Conservation (phyloP, 139 green algal genomes). For the Penium margaritaceum region DNA sequence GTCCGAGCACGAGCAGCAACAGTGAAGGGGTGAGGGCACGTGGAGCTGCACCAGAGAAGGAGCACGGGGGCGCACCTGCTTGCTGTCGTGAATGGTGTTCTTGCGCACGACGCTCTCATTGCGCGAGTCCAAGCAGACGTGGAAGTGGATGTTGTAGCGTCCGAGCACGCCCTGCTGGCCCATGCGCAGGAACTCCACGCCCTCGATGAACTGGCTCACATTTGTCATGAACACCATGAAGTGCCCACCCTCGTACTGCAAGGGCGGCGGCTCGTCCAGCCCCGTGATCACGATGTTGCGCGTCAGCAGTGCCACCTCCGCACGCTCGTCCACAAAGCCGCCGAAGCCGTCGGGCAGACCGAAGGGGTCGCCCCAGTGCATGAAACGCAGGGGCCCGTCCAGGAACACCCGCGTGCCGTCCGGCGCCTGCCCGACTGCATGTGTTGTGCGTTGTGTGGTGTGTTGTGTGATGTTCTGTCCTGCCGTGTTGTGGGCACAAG, state of each 20-base stretch:
- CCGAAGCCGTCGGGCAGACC: slow-evolving; percentile 7
- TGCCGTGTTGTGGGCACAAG: too few species aligned
- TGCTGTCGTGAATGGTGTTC: slow-evolving; percentile 2
- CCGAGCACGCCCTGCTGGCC: slow-evolving; percentile 39
- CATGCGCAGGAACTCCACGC: slow-evolving; percentile 13
- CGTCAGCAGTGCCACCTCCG: slow-evolving; percentile 30
- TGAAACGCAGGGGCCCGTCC: background rate
- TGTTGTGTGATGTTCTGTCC: too few species aligned
- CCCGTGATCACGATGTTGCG: slow-evolving; percentile 25
- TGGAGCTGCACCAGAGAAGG: too few species aligned
- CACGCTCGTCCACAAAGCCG: slow-evolving; percentile 7
- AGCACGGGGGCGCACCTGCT: slow-evolving; percentile 5
- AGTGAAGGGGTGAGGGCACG: too few species aligned
- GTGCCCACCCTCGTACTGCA: slow-evolving; percentile 9
- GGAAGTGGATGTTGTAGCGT: slow-evolving; percentile 68
- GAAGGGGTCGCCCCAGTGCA: slow-evolving; percentile 12
- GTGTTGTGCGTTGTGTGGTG: too few species aligned
- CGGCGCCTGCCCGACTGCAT: too few species aligned
- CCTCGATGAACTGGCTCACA: slow-evolving; percentile 16
- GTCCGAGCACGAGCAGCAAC: too few species aligned
- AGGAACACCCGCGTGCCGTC: background rate
- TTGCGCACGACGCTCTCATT: background rate
- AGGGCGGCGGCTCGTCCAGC: background rate
- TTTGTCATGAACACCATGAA: slow-evolving; percentile 23
- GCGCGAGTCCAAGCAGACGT: slow-evolving; percentile 53